These are phyloP conservation scores for Pulveroboletus sp. DNA, from an alignment of 768 basidiomycete species.

Conservation along the genomic window DNA sequence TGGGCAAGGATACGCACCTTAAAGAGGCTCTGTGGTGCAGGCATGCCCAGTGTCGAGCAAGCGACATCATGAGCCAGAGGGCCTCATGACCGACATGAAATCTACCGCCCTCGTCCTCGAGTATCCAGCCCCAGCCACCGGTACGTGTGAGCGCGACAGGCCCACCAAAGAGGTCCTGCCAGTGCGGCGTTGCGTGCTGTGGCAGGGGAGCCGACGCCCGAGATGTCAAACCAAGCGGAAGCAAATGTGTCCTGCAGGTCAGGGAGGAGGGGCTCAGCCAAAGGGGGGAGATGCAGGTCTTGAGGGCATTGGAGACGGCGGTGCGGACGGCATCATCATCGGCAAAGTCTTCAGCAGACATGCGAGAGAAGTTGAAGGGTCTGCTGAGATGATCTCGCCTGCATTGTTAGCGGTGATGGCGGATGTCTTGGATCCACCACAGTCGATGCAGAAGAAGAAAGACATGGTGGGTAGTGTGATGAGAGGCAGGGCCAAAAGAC, in stretches of 20 bases:
- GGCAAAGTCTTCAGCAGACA: slow-evolving; percentile 63
- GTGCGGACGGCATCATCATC: slow-evolving; percentile 45
- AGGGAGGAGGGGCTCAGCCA: slow-evolving; percentile 36
- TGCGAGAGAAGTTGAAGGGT: slow-evolving; percentile 84
- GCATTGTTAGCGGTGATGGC: slow-evolving; percentile 58
- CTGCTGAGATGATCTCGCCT: slow-evolving; percentile 64
- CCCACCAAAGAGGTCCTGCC: slow-evolving; percentile 34
- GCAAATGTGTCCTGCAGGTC: slow-evolving; percentile 45
- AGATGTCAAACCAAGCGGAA: slow-evolving; percentile 79
- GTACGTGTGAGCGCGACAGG: slow-evolving; percentile 63
- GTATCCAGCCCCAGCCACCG: slow-evolving; percentile 82
- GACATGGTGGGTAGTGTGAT: slow-evolving; percentile 36
- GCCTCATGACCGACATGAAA: slow-evolving; percentile 77
- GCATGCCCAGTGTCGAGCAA: slow-evolving; percentile 37
- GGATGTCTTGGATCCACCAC: slow-evolving; percentile 86
- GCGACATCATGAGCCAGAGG: slow-evolving; percentile 65
- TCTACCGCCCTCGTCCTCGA: slow-evolving; percentile 82
- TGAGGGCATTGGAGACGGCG: slow-evolving; percentile 55
- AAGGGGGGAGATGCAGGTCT: slow-evolving; percentile 38
- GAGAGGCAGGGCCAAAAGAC: background rate
- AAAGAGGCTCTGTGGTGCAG: slow-evolving; percentile 32
- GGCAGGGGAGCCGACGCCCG: slow-evolving; percentile 73
- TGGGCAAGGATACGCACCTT: slow-evolving; percentile 45
- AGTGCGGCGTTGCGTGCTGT: slow-evolving; percentile 54
- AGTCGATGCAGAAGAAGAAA: slow-evolving; percentile 79